Conservation (phyloP, 768 basidiomycete genomes). For the Leccinum variicolor region DNA sequence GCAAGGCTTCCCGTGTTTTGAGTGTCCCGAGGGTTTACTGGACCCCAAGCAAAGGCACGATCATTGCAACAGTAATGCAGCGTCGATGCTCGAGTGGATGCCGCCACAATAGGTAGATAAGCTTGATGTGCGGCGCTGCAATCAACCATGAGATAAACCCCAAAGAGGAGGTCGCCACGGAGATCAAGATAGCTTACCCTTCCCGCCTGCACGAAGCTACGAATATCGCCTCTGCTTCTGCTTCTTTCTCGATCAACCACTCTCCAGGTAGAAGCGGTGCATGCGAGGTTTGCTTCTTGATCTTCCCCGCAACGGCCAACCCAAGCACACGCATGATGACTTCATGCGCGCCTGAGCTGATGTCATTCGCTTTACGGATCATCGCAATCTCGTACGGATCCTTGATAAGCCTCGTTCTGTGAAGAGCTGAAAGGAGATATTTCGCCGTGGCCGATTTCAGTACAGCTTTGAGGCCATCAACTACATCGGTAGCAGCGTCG, state of each 20-base stretch:
- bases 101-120: slow-evolving; percentile 91
- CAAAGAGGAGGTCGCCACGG: not conserved
- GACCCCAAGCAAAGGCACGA: slow-evolving; percentile 82
- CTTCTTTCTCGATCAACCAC: slow-evolving; percentile 90
- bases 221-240: slow-evolving; percentile 92
- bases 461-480: slow-evolving; percentile 6
- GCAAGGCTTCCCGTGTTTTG: slow-evolving; percentile 49
- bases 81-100: slow-evolving; percentile 81
- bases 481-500: not conserved
- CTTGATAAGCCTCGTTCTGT: slow-evolving; percentile 77
- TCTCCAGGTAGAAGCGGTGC: slow-evolving; percentile 64
- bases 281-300: slow-evolving; percentile 39
- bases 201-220: slow-evolving; percentile 85
- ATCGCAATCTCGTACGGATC: slow-evolving; percentile 65
- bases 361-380: slow-evolving; percentile 78
- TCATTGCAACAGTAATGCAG: slow-evolving; percentile 96
- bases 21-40: slow-evolving; percentile 53
- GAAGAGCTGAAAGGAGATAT: slow-evolving; percentile 76
- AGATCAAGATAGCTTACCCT: slow-evolving; percentile 53
- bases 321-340: slow-evolving; percentile 90
- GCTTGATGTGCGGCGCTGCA: slow-evolving; percentile 79
- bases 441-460: slow-evolving; percentile 14
- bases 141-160: not conserved
- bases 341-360: slow-evolving; percentile 89
- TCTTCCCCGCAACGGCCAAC: slow-evolving; percentile 56